Evolutionary conservation across 352 stramenopile genomes (phyloP).

Genomic region (Proteromonas lacertae): DNA sequence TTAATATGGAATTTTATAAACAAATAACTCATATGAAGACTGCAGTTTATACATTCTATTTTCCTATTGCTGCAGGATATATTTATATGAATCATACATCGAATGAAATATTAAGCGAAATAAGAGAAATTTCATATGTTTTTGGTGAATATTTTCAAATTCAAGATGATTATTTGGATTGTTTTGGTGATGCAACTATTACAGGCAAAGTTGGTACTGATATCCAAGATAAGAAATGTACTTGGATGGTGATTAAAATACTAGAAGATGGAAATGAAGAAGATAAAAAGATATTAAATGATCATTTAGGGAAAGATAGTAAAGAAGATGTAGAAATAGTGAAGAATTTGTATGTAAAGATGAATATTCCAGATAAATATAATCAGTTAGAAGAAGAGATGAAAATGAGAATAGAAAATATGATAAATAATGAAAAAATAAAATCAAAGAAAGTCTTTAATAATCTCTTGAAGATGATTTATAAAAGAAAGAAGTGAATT

Average conservation of each 20-base stretch:
- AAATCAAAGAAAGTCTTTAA: too few species aligned
- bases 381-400: too few species aligned
- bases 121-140: slow-evolving; percentile 62
- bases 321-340: too few species aligned
- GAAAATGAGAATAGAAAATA: too few species aligned
- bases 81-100: slow-evolving; percentile 32
- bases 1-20: slow-evolving; percentile 56
- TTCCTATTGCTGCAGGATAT: slow-evolving; percentile 62
- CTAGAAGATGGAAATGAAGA: slow-evolving; percentile 23
- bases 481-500: too few species aligned
- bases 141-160: slow-evolving; percentile 98
- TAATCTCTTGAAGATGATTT: too few species aligned
- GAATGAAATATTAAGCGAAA: slow-evolving; percentile 22
- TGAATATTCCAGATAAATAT: too few species aligned
- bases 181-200: slow-evolving; percentile 57
- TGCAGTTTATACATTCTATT: slow-evolving; percentile 96
- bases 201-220: slow-evolving; percentile 77
- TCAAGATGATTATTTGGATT: slow-evolving; percentile 95
- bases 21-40: slow-evolving; percentile 93
- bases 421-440: too few species aligned
- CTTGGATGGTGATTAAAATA: slow-evolving; percentile 81
- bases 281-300: too few species aligned
- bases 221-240: slow-evolving; percentile 98
- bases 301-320: too few species aligned
- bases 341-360: too few species aligned